Conservation (phyloP, 2,329 filamentous ascomycete genomes). For the Aurifilum marmelostoma region DNA sequence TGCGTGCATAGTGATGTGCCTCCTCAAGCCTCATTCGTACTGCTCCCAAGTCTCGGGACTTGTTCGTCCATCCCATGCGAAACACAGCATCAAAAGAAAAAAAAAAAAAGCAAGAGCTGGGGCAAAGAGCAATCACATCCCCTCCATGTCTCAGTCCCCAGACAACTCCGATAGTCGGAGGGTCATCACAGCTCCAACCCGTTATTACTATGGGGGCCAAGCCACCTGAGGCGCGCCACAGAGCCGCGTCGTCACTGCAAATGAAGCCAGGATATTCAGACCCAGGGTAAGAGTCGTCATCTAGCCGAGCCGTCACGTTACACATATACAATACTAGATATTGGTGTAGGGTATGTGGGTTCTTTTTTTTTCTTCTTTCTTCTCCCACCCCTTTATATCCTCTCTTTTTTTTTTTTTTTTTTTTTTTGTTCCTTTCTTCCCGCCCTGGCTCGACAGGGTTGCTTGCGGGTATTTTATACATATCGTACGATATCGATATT, state of each 20-base stretch:
- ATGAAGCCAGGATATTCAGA: not conserved
- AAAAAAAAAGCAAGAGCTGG: too few species aligned
- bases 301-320: not conserved
- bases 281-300: not conserved
- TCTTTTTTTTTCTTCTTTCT: not conserved
- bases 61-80: not conserved
- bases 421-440: too few species aligned
- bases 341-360: not conserved
- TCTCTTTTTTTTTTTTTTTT: not conserved
- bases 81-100: too few species aligned
- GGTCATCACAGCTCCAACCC: not conserved
- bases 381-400: not conserved
- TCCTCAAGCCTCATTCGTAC: not conserved
- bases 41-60: not conserved
- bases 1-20: not conserved
- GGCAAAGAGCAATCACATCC: not conserved
- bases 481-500: constrained; percentile 1
- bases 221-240: not conserved
- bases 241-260: not conserved
- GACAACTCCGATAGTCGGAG: not conserved
- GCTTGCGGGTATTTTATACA: not conserved
- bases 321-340: not conserved
- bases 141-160: not conserved
- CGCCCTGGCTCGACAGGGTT: not conserved
- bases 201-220: not conserved